Evolutionary conservation across 352 stramenopile species (phyloP), one percentile per base, ranked within the genome.

Genomic region (Poterioochromonas sp.): DNA sequence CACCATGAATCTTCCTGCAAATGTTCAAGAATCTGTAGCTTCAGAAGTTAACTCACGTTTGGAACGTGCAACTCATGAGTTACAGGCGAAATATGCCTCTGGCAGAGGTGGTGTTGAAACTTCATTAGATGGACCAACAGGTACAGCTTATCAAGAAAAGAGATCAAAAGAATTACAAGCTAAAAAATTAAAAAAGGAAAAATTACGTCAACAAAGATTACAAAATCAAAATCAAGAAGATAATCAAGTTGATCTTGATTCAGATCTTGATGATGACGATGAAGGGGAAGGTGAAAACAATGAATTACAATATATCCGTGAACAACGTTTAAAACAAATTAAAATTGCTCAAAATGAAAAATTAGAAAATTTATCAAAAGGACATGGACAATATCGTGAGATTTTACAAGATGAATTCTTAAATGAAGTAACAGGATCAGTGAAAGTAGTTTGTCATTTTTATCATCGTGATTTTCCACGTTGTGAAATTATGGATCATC

Each of bases 401-500:
- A 92, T 93, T 71, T 34, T 79, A 35, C 88, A 93, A 81, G 88
- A 92, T 79, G 88, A 88, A 77, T 93, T 93, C 79, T 70, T 93
- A 3, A 85, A 85, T 29, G 87, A 93, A 77, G 88, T 93, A 0
- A 93, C 88, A 18, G 71, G 60, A 35, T 90, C 85, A 76, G 71
- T 83, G 32, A 81, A 84, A 37, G 87, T 90, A 37, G 80, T 87
- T 0, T 87, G 91, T 76, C 88, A 92, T 65, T 93, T 93, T 44
- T 93, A 91, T 81, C 88, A 93, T 78, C 83, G 84, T 44, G 88
- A 93, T 79, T 93, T 93, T 83, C 86, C 91, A 76, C 86, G 88
- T 32, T 93, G 88, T 85, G 91, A 92, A 83, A 91, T 93, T 79
- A 89, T 92, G 83, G 87, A 93, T 82, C 90, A 90, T 82, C 88